Evolutionary conservation across 768 basidiomycete genomes (phyloP), one percentile per base, ranked within the genome.

Genomic region (Stropharia rugosoannulata): DNA sequence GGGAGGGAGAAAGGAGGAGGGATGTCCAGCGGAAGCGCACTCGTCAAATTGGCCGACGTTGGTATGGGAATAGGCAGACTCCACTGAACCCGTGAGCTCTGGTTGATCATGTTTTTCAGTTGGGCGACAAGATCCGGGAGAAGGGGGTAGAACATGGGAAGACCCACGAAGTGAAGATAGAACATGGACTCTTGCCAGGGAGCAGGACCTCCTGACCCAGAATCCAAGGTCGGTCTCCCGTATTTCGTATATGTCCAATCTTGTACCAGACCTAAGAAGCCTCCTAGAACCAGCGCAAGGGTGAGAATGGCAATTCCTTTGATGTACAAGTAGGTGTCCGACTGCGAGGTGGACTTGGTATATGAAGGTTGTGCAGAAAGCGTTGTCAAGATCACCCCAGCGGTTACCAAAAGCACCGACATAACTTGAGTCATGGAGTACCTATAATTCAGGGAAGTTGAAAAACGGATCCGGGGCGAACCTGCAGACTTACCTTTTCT

Each of bases 131-230:
- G 74, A 63, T 81, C 82, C 16, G 73, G 62, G 0, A 83, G 73
- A 38, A 90, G 73, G 54, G 83, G 82, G 56, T 80, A 57, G 73
- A 94, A 93, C 77, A 93, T 78, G 5, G 90, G 92, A 11, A 94
- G 77, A 11, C 86, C 82, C 51, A 93, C 81, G 64, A 87, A 83
- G 70, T 94, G 92, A 18, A 91, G 78, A 73, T 94, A 98, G 74
- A 96, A 98, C 82, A 98, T 85, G 48, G 84, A 87, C 71, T 97
- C 95, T 64, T 89, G 84, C 95, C 95, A 97, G 42, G 82, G 68
- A 0, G 70, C 52, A 15, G 65, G 54, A 1, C 51, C 58, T 5
- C 55, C 4, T 58, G 51, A 25, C 49, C 27, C 44, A 53, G 54
- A 10, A 39, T 60, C 63, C 1, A 63, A 57, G n/a, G 63, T 29